Evolutionary conservation across 2,329 filamentous ascomycete species (phyloP), one percentile per base, ranked within the genome.

Genomic region (Emmonsiellopsis sp.): DNA sequence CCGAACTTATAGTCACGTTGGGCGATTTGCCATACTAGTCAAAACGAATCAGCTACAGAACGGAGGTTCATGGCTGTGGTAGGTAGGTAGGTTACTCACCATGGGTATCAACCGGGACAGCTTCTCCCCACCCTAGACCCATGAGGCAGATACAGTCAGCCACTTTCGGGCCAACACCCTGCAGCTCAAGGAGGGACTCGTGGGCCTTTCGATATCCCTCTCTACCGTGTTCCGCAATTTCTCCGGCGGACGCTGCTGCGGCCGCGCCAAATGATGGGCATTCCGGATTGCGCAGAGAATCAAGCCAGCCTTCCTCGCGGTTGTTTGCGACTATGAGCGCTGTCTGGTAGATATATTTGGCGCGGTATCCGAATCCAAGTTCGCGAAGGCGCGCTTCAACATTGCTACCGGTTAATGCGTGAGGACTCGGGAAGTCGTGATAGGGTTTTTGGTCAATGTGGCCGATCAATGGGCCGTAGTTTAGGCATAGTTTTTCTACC

Each of bases 61-160:
- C 2, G 36, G 47, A 40, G 32, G 27, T 48, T 37, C 14, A 37
- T 32, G 27, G 27, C n/a, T 44, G 33, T 43, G 54, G 55, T 44
- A 53, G 50, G 36, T 44, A 53, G 50, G 36, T 27, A 27, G 14
- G 21, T 9, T 42, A 27, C 44, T 42, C 61, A 79, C 76, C 80
- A 71, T 98, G 94, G 1, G 94, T 98, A 69, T 98, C 93, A 34
- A 98, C 88, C 0, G 93, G 93, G 1, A 98, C 91, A 2, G 91
- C 85, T 70, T 97, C 92, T 34, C 87, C 87, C 92, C 94, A 98
- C 32, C 91, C 92, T 11, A 98, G 73, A 0, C 94, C 94, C 87
- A 98, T 96, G 17, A 98, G 74, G 65, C 88, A 95, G 6, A 97
- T 91, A 65, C 94, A 98, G 67, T 98, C 94, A 5, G 93, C 87